Evolutionary conservation across 2,329 filamentous ascomycete genomes (phyloP), one percentile per base, ranked within the genome.

Genomic region (Colletotrichum zoysiae): DNA sequence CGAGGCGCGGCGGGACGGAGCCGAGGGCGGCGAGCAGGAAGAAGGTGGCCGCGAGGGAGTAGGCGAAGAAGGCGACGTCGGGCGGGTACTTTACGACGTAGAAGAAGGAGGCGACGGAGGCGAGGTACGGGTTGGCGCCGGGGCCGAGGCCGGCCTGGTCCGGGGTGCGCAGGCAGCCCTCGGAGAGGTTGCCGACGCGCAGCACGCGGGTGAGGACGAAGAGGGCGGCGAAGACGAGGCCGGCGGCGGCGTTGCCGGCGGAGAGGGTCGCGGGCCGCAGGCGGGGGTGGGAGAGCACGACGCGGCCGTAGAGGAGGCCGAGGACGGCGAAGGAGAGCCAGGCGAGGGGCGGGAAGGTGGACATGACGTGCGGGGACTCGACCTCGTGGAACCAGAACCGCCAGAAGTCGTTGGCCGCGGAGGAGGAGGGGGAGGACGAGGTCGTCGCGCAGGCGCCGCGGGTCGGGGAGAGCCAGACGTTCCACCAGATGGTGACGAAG

Each of bases 21-120:
- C 76, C 76, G 7, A 86, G 82, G 1, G 79, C 23, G 1, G 81
- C 81, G 0, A 86, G 79, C 0, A 85, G 76, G 3, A 83, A 71
- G 0, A 85, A 75, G 71, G 82, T 85, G 6, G 74, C 79, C 0
- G 81, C 80, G 57, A 85, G 77, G 14, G 82, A 82, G 46, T 81
- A 82, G 4, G 82, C 77, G 79, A 82, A 84, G 71, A 84, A 86
- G 4, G 83, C 83, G 5, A 86, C 78, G 71, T 86, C 84, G 5
- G 84, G 84, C 0, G 84, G 84, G 59, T 85, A 85, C 75, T 86
- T 86, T 74, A 81, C 76, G 55, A 85, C 74, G 78, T 85, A 86
- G 76, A 86, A 84, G 77, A 86, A 86, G 7, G 84, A 81, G 35
- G 77, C 75, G 1, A 76, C 75, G 0, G 84, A 85, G 5, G 75